Percentiles rank a stretch among this genome's conserved stretches.
phyloP scores from a whole-genome alignment of 495 filamentous ascomycete species.

The Astrothelium macrocarpum region DNA sequence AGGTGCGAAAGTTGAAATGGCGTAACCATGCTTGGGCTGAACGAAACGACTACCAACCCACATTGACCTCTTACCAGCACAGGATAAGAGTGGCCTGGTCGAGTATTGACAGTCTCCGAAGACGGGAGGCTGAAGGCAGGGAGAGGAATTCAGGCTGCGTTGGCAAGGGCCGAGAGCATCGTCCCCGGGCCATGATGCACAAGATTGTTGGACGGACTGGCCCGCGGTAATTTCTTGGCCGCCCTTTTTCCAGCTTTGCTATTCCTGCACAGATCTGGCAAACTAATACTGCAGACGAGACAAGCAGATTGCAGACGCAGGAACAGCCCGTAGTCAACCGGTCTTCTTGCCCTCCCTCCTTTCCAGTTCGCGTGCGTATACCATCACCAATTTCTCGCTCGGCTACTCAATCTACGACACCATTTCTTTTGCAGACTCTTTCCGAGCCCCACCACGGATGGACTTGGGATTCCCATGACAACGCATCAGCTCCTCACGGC shows the following conservation, averaged over 20 bases:
- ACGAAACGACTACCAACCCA: conserved; percentile 1
- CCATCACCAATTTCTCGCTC: background rate
- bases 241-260: background rate
- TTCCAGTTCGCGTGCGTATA: background rate
- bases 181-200: background rate
- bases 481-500: background rate
- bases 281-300: background rate
- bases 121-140: conserved; percentile 6
- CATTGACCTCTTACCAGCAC: background rate
- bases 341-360: background rate
- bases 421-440: background rate
- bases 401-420: background rate
- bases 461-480: background rate
- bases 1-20: background rate
- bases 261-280: background rate
- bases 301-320: background rate
- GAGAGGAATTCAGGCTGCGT: conserved; percentile 6
- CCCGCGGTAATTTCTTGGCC: conserved; percentile 7
- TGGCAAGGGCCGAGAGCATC: conserved; percentile 6
- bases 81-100: background rate
- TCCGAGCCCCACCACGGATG: background rate
- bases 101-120: background rate
- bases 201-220: background rate
- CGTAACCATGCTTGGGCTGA: conserved; percentile 2
- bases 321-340: background rate